These are phyloP conservation scores for Phellinidium pouzarii DNA, from an alignment of 1,284 basidiomycete species.

Conservation along the genomic window DNA sequence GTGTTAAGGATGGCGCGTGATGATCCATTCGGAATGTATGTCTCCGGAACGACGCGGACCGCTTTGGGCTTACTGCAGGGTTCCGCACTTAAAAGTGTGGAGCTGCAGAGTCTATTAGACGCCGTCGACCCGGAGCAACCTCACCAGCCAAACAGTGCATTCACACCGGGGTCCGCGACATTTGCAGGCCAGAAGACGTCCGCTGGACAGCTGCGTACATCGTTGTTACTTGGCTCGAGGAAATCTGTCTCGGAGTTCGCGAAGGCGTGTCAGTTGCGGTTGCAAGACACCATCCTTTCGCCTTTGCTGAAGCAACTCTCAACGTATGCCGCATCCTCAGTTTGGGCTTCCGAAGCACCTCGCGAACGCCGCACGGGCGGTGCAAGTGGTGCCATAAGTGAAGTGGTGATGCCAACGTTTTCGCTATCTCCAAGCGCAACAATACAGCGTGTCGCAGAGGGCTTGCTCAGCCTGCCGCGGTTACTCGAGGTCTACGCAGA, in stretches of 20 bases:
- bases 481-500: constrained; percentile 93
- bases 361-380: constrained; percentile 31
- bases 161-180: constrained; percentile 24
- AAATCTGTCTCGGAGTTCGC: constrained; percentile 64
- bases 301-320: constrained; percentile 77
- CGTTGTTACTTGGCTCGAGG: constrained; percentile 53
- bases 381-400: constrained; percentile 40
- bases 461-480: constrained; percentile 86
- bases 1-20: constrained; percentile 49
- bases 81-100: constrained; percentile 74
- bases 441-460: constrained; percentile 87
- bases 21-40: constrained; percentile 47
- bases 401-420: constrained; percentile 86
- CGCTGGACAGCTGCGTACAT: constrained; percentile 24
- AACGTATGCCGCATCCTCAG: constrained; percentile 59
- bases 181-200: constrained; percentile 26
- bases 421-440: constrained; percentile 86
- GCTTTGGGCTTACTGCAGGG: constrained; percentile 70
- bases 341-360: constrained; percentile 58
- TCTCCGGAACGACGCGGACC: constrained; percentile 61
- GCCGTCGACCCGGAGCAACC: constrained; percentile 38
- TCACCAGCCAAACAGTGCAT: constrained; percentile 18
- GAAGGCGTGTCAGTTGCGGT: constrained; percentile 63
- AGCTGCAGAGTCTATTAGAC: constrained; percentile 62
- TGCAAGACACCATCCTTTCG: constrained; percentile 79